phyloP scores from a whole-genome alignment of 768 basidiomycete genomes.

The Gloeopeniophorella convolvens region DNA sequence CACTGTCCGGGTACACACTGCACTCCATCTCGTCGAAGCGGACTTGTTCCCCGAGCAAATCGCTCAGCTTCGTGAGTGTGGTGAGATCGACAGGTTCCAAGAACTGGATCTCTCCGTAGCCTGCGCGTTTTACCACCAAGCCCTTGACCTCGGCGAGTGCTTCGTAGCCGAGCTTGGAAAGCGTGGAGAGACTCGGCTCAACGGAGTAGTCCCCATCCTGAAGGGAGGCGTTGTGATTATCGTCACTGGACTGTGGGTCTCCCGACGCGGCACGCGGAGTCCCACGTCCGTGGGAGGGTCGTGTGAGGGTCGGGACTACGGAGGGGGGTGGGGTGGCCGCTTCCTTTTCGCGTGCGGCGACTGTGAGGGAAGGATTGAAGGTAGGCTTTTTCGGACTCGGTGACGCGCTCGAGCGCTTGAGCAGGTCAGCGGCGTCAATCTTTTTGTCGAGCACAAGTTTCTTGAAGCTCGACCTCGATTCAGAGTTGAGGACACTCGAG shows the following conservation, averaged over 20 bases:
- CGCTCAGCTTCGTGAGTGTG: constrained; percentile 67
- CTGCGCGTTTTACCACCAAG: constrained; percentile 84
- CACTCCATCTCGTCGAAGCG: constrained; percentile 89
- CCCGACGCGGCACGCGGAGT: constrained; percentile 17
- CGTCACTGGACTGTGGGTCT: background rate
- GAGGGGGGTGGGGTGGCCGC: constrained; percentile 29
- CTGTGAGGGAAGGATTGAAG: constrained; percentile 69
- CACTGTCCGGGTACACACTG: constrained; percentile 87
- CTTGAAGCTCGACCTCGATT: constrained; percentile 77
- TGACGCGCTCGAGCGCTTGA: constrained; percentile 30
- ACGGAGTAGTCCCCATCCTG: constrained; percentile 91
- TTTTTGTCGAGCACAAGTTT: constrained; percentile 88
- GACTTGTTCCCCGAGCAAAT: constrained; percentile 81
- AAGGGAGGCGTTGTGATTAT: background rate
- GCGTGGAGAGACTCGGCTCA: constrained; percentile 66
- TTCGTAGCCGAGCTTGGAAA: constrained; percentile 66
- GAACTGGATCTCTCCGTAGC: constrained; percentile 85
- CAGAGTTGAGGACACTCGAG: constrained; percentile 60
- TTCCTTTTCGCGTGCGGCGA: constrained; percentile 72
- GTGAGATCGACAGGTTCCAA: constrained; percentile 80
- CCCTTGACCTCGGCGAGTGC: constrained; percentile 67
- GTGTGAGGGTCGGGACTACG: constrained; percentile 2
- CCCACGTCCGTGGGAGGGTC: constrained; percentile 31
- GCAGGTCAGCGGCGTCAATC: constrained; percentile 65
- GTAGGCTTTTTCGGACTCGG: constrained; percentile 43